Conservation (phyloP, 1,284 basidiomycete species). For the Rhodotorula sp. region DNA sequence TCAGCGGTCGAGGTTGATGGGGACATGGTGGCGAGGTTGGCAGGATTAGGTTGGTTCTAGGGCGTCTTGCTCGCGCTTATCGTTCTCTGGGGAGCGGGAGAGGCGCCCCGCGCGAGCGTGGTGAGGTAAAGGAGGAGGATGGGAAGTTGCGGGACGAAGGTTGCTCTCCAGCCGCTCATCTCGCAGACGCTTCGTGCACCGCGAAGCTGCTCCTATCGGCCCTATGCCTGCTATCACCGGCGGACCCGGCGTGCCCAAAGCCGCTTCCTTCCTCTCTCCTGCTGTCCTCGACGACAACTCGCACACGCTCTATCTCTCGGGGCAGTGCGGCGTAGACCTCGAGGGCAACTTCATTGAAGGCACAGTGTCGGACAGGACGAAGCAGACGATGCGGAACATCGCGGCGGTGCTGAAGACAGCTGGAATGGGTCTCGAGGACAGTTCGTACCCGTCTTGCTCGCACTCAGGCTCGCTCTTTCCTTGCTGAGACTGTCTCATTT, state of each 20-base stretch:
- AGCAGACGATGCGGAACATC: constrained; percentile 20
- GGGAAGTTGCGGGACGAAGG: too few relatives aligned
- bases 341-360: constrained; percentile 22
- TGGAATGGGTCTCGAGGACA: constrained; percentile 21
- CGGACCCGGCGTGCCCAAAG: constrained; percentile 36
- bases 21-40: too few relatives aligned
- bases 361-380: constrained; percentile 25
- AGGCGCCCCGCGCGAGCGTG: too few relatives aligned
- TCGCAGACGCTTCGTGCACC: neutral
- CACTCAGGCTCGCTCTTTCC: too few relatives aligned
- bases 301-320: neutral
- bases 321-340: constrained; percentile 1
- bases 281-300: neutral
- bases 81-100: too few relatives aligned
- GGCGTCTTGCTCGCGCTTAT: too few relatives aligned
- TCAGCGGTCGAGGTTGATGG: too few relatives aligned
- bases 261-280: constrained; percentile 15
- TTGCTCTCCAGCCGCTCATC: neutral
- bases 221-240: constrained; percentile 42
- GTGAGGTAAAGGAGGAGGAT: too few relatives aligned
- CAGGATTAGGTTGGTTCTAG: too few relatives aligned
- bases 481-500: neutral
- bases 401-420: constrained; percentile 18
- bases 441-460: constrained; percentile 6
- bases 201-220: constrained; percentile 15